Conservation (phyloP, 768 basidiomycete genomes). For the Coprinopsis strossmayeri region DNA sequence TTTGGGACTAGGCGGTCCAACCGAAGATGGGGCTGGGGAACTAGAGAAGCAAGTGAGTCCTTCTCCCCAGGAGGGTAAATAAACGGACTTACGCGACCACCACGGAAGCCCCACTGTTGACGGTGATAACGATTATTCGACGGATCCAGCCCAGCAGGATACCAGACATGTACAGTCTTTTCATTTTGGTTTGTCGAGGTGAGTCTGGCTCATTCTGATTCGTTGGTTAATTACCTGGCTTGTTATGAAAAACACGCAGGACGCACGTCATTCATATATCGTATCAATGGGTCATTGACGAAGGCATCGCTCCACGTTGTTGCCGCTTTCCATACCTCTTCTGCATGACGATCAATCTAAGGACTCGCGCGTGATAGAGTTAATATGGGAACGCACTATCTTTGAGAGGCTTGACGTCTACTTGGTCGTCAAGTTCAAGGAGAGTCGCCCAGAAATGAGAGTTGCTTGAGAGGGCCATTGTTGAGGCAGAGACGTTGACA, state of each 20-base stretch:
- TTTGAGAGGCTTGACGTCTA: background rate
- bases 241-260: background rate
- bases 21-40: background rate
- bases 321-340: constrained; percentile 18
- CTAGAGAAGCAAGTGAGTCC: no score
- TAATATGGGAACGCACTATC: constrained; percentile 8
- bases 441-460: background rate
- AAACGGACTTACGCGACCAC: constrained; percentile 19
- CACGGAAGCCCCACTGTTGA: constrained; percentile 17
- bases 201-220: background rate
- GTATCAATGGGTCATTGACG: constrained; percentile 14
- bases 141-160: constrained; percentile 15
- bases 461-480: background rate
- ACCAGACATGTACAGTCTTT: constrained; percentile 2
- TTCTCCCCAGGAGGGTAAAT: no score
- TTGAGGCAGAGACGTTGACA: background rate
- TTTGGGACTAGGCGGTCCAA: background rate
- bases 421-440: constrained; percentile 1
- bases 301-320: constrained; percentile 18
- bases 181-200: background rate
- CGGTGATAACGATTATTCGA: constrained; percentile 18
- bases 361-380: no score
- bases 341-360: constrained; percentile 11
- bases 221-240: background rate
- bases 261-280: constrained; percentile 13